Percentiles rank a stretch among this genome's conserved stretches.
Conservation (phyloP, 441 rosid species). For the Breynia disticha region DNA sequence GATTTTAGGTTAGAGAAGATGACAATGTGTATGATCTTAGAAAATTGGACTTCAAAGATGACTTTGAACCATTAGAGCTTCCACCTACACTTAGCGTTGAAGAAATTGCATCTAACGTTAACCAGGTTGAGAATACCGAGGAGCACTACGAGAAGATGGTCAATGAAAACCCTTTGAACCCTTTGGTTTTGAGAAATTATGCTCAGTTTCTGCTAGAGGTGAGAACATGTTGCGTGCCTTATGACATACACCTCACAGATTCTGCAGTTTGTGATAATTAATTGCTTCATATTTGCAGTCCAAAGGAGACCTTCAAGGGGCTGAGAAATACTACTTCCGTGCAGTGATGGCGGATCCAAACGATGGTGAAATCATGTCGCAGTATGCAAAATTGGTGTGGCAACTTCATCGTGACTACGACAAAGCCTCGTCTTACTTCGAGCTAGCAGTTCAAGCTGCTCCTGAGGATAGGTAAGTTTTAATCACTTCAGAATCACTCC, state of each 20-base stretch:
- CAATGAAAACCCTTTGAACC: slow-evolving; percentile 31
- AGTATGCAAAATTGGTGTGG: slow-evolving; percentile 58
- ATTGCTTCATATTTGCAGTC: slow-evolving; percentile 14
- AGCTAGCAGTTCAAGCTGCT: slow-evolving; percentile 48
- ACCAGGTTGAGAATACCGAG: slow-evolving; percentile 16
- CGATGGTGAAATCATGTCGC: slow-evolving; percentile 49
- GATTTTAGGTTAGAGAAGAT: slow-evolving; percentile 17
- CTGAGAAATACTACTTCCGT: slow-evolving; percentile 32
- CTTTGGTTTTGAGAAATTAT: slow-evolving; percentile 35
- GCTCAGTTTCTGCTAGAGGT: slow-evolving; percentile 47
- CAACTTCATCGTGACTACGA: slow-evolving; percentile 38
- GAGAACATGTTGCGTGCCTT: not conserved
- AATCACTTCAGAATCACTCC: too few species aligned
- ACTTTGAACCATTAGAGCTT: slow-evolving; percentile 10
- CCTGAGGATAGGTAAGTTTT: slow-evolving; percentile 43
- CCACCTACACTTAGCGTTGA: slow-evolving; percentile 10
- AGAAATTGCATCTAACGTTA: slow-evolving; percentile 3
- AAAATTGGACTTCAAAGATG: slow-evolving; percentile 8
- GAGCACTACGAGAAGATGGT: slow-evolving; percentile 32
- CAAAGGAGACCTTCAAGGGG: slow-evolving; percentile 30
- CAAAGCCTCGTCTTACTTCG: slow-evolving; percentile 48
- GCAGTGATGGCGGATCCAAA: slow-evolving; percentile 36
- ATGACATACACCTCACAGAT: not conserved
- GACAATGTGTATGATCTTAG: slow-evolving; percentile 2
- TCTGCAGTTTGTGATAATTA: not conserved